Evolutionary conservation across 2,329 filamentous ascomycete genomes (phyloP).

Genomic region (Cadophora gregata): DNA sequence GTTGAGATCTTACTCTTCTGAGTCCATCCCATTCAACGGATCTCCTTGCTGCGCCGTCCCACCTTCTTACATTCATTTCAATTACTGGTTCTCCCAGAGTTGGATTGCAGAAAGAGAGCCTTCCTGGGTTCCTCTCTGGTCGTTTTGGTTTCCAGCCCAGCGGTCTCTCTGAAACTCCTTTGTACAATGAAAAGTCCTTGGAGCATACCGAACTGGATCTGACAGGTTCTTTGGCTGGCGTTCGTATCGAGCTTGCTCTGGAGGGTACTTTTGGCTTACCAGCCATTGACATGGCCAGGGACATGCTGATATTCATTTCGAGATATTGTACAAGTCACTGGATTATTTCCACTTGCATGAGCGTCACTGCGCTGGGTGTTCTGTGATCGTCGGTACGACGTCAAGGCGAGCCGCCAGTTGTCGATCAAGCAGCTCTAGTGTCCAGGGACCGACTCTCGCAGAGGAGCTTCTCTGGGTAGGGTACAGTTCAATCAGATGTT

Average conservation of each 20-base stretch:
- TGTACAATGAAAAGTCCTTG: constrained; percentile 33
- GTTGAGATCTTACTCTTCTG: constrained; percentile 47
- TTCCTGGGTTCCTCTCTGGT: constrained; percentile 16
- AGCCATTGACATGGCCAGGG: constrained; percentile 33
- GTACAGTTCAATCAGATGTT: constrained; percentile 9
- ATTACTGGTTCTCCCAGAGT: constrained; percentile 22
- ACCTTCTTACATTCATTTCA: constrained; percentile 43
- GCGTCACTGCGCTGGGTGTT: constrained; percentile 21
- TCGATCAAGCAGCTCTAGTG: constrained; percentile 18
- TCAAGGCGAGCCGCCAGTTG: constrained; percentile 24
- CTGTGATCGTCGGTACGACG: constrained; percentile 29
- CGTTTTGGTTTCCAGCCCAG: constrained; percentile 35
- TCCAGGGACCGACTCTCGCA: constrained; percentile 10
- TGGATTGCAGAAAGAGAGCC: constrained; percentile 12
- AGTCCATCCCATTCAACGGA: constrained; percentile 52
- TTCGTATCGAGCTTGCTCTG: constrained; percentile 16
- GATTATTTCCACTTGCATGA: neutral
- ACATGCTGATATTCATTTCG: constrained; percentile 35
- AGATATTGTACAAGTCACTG: constrained; percentile 14
- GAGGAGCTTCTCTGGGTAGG: neutral
- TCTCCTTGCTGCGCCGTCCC: constrained; percentile 46
- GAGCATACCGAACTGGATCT: constrained; percentile 19
- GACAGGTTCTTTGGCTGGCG: neutral
- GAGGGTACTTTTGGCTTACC: constrained; percentile 23
- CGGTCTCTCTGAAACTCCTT: constrained; percentile 34